phyloP scores from a whole-genome alignment of 495 filamentous ascomycete species.

The Aspergillus ostianus region DNA sequence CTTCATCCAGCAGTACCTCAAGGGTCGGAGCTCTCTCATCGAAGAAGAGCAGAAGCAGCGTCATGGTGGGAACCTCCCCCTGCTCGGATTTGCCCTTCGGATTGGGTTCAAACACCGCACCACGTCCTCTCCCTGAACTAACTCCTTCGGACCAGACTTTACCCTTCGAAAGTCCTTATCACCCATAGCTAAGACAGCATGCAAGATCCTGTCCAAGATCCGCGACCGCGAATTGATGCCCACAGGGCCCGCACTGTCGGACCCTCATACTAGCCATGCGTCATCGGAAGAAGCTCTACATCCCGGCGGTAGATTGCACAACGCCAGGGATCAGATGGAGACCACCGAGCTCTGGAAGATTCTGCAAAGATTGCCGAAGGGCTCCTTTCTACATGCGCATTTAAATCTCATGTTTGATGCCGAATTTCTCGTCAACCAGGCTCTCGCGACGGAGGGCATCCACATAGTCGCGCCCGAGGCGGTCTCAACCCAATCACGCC shows the following conservation, averaged over 20 bases:
- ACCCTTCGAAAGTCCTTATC: slow-evolving; percentile 61
- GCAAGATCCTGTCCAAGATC: slow-evolving; percentile 74
- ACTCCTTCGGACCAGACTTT: slow-evolving; percentile 25
- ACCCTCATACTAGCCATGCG: not conserved
- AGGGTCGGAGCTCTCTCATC: slow-evolving; percentile 74
- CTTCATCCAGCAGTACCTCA: slow-evolving; percentile 76
- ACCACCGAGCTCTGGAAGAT: slow-evolving; percentile 82
- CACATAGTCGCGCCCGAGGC: slow-evolving; percentile 58
- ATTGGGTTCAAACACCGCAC: not conserved
- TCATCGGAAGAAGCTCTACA: not conserved
- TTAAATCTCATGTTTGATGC: slow-evolving; percentile 87
- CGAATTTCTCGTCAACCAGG: slow-evolving; percentile 69
- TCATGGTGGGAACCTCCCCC: slow-evolving; percentile 58
- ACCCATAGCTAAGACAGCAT: slow-evolving; percentile 70
- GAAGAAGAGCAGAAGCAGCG: slow-evolving; percentile 76
- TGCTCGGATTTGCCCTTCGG: not conserved
- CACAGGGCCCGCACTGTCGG: slow-evolving; percentile 57
- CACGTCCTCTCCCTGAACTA: not conserved
- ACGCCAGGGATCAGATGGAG: slow-evolving; percentile 71
- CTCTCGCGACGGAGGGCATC: slow-evolving; percentile 72
- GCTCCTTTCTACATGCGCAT: slow-evolving; percentile 83
- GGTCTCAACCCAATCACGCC: slow-evolving; percentile 46
- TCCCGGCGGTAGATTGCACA: slow-evolving; percentile 40
- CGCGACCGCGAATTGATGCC: slow-evolving; percentile 69
- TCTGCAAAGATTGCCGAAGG: slow-evolving; percentile 84